Evolutionary conservation across 2,329 filamentous ascomycete genomes (phyloP).

Genomic region (Cercospora nicotianae): DNA sequence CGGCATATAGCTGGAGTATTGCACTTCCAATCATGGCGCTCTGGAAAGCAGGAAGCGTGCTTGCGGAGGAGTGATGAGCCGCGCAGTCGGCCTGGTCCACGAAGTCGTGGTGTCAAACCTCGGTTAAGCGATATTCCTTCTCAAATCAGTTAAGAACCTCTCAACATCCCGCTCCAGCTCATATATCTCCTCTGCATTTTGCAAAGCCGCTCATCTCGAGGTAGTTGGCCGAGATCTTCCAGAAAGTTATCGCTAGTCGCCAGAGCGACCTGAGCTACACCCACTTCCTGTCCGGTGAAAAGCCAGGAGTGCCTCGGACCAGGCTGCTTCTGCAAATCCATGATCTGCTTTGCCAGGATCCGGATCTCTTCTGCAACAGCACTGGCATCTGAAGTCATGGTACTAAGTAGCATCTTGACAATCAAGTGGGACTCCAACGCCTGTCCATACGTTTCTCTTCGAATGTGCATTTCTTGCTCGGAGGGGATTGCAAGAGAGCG

Average conservation of each 20-base stretch:
- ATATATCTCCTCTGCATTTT: conserved; percentile 19
- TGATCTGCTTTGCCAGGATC: conserved; percentile 32
- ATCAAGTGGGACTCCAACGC: conserved; percentile 28
- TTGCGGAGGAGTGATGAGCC: no score
- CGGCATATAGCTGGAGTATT: conserved; percentile 32
- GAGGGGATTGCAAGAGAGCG: conserved; percentile 23
- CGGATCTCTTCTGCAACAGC: conserved; percentile 37
- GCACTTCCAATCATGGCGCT: conserved; percentile 30
- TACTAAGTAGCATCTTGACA: conserved; percentile 28
- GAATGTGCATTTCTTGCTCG: conserved; percentile 24
- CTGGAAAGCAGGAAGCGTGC: conserved; percentile 26
- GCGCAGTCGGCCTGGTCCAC: no score
- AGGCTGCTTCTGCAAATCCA: conserved; percentile 34
- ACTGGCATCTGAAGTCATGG: conserved; percentile 26
- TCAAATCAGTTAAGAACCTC: no score
- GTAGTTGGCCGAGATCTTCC: conserved; percentile 12
- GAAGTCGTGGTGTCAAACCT: no score
- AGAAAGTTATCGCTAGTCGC: conserved; percentile 28
- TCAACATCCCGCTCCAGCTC: conserved; percentile 14
- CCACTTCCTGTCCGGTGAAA: conserved; percentile 32
- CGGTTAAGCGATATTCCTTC: no score
- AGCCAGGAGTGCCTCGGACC: conserved; percentile 32
- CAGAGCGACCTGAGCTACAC: conserved; percentile 28
- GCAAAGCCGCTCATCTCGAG: conserved; percentile 6
- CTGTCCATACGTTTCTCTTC: conserved; percentile 31